Conservation (phyloP, 2,329 filamentous ascomycete genomes). For the Calonectria ilicicola region DNA sequence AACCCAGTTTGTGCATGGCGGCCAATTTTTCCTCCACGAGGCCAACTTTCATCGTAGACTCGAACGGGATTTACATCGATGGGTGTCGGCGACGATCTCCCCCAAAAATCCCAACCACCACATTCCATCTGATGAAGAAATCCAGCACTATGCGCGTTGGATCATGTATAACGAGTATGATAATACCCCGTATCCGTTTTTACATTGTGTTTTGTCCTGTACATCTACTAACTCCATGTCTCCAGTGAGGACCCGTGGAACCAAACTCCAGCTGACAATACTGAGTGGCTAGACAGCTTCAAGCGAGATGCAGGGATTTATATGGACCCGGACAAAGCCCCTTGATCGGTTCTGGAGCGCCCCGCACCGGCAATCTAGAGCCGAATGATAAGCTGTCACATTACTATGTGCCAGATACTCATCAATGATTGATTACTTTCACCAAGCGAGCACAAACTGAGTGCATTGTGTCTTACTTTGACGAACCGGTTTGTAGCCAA, state of each 20-base stretch:
- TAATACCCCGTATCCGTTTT: background rate
- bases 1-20: background rate
- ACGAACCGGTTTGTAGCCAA: background rate
- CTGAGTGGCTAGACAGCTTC: conserved; percentile 39
- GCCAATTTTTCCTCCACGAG: conserved; percentile 36
- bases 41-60: conserved; percentile 41
- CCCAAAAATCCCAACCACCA: conserved; percentile 38
- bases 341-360: background rate
- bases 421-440: background rate
- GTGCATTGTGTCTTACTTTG: background rate
- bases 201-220: background rate
- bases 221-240: background rate
- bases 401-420: background rate
- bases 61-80: conserved; percentile 35
- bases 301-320: conserved; percentile 38
- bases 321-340: background rate
- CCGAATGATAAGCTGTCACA: background rate
- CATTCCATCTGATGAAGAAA: conserved; percentile 39
- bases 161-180: conserved; percentile 43
- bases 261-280: conserved; percentile 40
- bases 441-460: background rate
- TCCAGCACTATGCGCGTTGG: conserved; percentile 43
- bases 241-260: conserved; percentile 42
- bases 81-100: conserved; percentile 41
- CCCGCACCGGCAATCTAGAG: background rate